A percentile compares a stretch with the other conserved stretches of the same genome.
Conservation (phyloP, 495 filamentous ascomycete species). For the Immersiella caudata region DNA sequence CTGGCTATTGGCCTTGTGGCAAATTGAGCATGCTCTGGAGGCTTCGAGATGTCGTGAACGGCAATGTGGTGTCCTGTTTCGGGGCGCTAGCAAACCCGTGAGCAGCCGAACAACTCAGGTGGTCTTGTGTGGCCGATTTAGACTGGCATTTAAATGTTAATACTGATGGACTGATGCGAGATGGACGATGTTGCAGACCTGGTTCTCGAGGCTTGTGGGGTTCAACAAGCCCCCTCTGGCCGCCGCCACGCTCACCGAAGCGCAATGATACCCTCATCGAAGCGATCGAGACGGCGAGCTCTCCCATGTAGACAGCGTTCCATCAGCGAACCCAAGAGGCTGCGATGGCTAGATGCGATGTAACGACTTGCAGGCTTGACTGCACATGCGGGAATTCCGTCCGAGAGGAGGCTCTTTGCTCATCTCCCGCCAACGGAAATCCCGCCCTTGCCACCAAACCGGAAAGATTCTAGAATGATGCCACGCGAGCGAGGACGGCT, state of each 20-base stretch:
- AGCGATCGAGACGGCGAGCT: neutral
- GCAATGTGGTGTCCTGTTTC: neutral
- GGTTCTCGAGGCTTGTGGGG: neutral
- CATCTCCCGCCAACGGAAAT: constrained; percentile 11
- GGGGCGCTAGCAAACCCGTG: neutral
- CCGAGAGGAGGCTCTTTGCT: constrained; percentile 21
- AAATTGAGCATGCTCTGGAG: neutral
- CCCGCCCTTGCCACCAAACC: constrained; percentile 9
- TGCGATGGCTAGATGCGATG: constrained; percentile 40
- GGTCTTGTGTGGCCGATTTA: no score
- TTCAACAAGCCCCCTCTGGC: neutral
- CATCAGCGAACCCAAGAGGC: constrained; percentile 34
- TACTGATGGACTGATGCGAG: neutral
- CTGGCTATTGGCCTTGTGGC: neutral
- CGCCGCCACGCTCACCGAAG: neutral
- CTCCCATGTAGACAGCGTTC: constrained; percentile 27
- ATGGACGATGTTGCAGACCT: neutral
- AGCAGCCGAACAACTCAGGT: no score
- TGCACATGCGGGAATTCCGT: constrained; percentile 26
- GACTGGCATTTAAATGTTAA: no score
- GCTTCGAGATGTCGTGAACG: neutral
- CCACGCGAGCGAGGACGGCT: neutral
- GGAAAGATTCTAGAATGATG: constrained; percentile 30
- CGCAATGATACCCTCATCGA: constrained; percentile 14
- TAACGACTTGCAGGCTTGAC: constrained; percentile 29